These are phyloP conservation scores for Penstemon davidsonii DNA, from an alignment of 257 asterid species.

Conservation along the genomic window DNA sequence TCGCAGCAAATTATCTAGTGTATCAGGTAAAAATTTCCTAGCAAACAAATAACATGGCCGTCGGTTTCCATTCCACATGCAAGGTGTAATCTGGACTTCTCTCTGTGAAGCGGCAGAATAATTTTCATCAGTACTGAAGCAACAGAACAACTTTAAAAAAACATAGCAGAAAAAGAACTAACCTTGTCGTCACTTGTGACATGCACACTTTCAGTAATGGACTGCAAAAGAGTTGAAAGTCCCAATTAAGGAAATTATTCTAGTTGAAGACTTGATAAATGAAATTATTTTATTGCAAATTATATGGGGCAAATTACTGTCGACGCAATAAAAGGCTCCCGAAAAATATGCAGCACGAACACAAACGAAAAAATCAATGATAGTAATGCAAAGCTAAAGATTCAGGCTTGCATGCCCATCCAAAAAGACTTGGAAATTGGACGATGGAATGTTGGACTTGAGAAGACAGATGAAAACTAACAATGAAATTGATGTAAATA, in stretches of 20 bases:
- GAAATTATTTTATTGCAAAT: slow-evolving; percentile 2
- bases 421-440: neutral
- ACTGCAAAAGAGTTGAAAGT: slow-evolving; percentile 53
- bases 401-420: neutral
- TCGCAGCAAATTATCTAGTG: slow-evolving; percentile 58
- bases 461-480: slow-evolving; percentile 1
- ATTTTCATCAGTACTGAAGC: slow-evolving; percentile 16
- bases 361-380: neutral
- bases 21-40: slow-evolving; percentile 85
- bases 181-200: slow-evolving; percentile 86
- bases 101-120: slow-evolving; percentile 45
- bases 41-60: slow-evolving; percentile 85
- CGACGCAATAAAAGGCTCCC: neutral
- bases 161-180: slow-evolving; percentile 19
- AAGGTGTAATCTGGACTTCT: slow-evolving; percentile 53
- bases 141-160: slow-evolving; percentile 5
- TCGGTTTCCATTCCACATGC: slow-evolving; percentile 88
- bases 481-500: neutral
- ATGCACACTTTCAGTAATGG: slow-evolving; percentile 70
- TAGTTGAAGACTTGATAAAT: too few relatives aligned
- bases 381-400: neutral
- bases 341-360: neutral
- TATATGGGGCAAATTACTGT: neutral
- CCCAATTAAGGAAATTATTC: slow-evolving; percentile 9
- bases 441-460: neutral